phyloP scores from a whole-genome alignment of 805 yeast species.

The Kurtzmaniella fragi region DNA sequence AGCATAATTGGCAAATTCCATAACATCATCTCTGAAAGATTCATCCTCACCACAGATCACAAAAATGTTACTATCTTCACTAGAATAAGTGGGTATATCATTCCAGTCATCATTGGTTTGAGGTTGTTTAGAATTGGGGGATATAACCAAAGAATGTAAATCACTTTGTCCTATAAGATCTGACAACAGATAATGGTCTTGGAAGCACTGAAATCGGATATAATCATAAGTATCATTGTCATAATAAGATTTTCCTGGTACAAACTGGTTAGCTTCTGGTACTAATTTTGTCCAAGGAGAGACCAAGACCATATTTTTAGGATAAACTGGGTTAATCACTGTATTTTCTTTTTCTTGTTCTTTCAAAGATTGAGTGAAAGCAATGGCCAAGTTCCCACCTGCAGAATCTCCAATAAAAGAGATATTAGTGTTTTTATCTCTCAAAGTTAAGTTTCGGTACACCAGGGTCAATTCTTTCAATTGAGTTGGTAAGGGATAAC shows the following conservation, averaged over 20 bases:
- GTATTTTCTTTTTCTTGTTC: slow-evolving; percentile 3
- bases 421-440: slow-evolving; percentile 23
- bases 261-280: slow-evolving; percentile 15
- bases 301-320: slow-evolving; percentile 21
- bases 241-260: slow-evolving; percentile 28
- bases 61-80: slow-evolving; percentile 22
- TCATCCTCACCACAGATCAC: slow-evolving; percentile 38
- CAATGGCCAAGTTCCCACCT: slow-evolving; percentile 34
- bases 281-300: slow-evolving; percentile 36
- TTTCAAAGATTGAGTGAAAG: slow-evolving; percentile 24
- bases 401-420: slow-evolving; percentile 39
- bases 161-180: slow-evolving; percentile 11
- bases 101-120: slow-evolving; percentile 25
- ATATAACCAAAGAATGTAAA: slow-evolving; percentile 9
- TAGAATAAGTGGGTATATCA: slow-evolving; percentile 24
- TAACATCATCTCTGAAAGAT: slow-evolving; percentile 34
- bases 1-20: slow-evolving; percentile 30
- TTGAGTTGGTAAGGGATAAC: slow-evolving; percentile 29
- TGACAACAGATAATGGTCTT: too few relatives aligned
- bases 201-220: slow-evolving; percentile 11
- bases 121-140: slow-evolving; percentile 22
- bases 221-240: slow-evolving; percentile 23
- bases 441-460: slow-evolving; percentile 15
- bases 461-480: slow-evolving; percentile 23
- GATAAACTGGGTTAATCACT: slow-evolving; percentile 14